A percentile compares a stretch with the other conserved stretches of the same genome.
These are phyloP conservation scores for Draba incana DNA, from an alignment of 345 rosid species.

Conservation along the genomic window DNA sequence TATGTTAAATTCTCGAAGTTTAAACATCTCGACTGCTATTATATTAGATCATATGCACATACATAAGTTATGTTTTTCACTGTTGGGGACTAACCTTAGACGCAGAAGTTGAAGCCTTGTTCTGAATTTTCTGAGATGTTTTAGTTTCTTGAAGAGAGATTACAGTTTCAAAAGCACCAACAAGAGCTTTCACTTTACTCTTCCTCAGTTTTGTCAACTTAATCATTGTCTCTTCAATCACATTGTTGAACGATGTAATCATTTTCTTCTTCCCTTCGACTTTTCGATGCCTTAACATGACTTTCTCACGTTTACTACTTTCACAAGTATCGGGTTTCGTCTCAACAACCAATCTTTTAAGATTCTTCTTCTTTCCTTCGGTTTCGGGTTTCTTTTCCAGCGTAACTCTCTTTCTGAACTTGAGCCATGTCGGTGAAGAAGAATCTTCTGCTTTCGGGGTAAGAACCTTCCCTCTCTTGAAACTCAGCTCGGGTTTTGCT, in stretches of 20 bases:
- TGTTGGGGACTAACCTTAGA: conserved; percentile 30
- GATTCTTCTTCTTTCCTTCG: conserved; percentile 37
- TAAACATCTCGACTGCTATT: neutral
- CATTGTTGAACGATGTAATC: conserved; percentile 59
- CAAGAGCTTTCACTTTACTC: conserved; percentile 86
- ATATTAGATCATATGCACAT: conserved; percentile 27
- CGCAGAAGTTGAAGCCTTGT: conserved; percentile 41
- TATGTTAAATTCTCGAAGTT: neutral
- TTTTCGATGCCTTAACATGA: conserved; percentile 57
- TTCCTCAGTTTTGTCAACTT: conserved; percentile 62
- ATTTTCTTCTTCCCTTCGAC: conserved; percentile 51
- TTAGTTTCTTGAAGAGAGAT: conserved; percentile 69
- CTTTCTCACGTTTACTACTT: conserved; percentile 38
- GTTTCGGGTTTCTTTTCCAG: conserved; percentile 43
- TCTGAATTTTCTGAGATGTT: conserved; percentile 33
- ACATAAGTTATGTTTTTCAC: neutral
- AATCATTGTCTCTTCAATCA: conserved; percentile 78
- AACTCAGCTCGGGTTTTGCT: conserved; percentile 43
- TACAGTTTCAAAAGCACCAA: conserved; percentile 85
- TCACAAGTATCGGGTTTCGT: conserved; percentile 25
- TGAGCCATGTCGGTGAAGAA: conserved; percentile 53
- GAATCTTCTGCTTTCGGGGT: conserved; percentile 47
- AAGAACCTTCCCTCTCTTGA: conserved; percentile 63
- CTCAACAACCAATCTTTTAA: conserved; percentile 8
- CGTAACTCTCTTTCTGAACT: conserved; percentile 50